Conservation (phyloP, 192 early-diverging fungal species). For the Pilobolus umbonatus region DNA sequence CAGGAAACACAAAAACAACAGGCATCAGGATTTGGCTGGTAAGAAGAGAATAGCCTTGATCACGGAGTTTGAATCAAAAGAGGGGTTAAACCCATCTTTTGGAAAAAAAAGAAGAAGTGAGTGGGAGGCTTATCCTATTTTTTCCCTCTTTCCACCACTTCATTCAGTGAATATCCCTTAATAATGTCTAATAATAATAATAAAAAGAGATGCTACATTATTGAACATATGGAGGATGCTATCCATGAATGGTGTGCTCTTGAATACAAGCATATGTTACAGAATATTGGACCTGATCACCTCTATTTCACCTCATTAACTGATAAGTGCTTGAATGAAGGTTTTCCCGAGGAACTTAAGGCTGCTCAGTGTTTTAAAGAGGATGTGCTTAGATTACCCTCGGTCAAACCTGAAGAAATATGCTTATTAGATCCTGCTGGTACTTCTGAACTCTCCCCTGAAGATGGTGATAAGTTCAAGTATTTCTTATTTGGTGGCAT, state of each 20-base stretch:
- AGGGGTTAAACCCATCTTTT: no score
- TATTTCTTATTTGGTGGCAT: constrained; percentile 85
- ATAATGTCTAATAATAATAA: no score
- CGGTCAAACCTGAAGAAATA: constrained; percentile 48
- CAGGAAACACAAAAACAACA: constrained; percentile 30
- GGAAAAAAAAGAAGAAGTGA: no score
- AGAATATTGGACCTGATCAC: constrained; percentile 51
- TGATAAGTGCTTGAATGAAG: constrained; percentile 37
- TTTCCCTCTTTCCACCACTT: no score
- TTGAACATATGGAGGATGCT: constrained; percentile 73
- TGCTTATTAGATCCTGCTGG: constrained; percentile 71
- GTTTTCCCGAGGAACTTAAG: constrained; percentile 37
- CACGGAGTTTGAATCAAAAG: no score
- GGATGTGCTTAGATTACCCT: constrained; percentile 46
- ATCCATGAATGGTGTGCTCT: constrained; percentile 69
- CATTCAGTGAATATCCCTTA: no score
- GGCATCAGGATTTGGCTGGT: constrained; percentile 33
- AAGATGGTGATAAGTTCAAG: constrained; percentile 62
- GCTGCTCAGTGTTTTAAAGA: constrained; percentile 45
- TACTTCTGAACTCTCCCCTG: constrained; percentile 48
- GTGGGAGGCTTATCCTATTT: no score
- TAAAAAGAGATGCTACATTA: no score
- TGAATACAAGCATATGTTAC: constrained; percentile 74
- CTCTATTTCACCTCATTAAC: constrained; percentile 60
- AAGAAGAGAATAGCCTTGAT: no score